Evolutionary conservation across 1,139 yeast species (phyloP), one percentile per base, ranked within the genome.

Genomic region (Geotrichum siamense): DNA sequence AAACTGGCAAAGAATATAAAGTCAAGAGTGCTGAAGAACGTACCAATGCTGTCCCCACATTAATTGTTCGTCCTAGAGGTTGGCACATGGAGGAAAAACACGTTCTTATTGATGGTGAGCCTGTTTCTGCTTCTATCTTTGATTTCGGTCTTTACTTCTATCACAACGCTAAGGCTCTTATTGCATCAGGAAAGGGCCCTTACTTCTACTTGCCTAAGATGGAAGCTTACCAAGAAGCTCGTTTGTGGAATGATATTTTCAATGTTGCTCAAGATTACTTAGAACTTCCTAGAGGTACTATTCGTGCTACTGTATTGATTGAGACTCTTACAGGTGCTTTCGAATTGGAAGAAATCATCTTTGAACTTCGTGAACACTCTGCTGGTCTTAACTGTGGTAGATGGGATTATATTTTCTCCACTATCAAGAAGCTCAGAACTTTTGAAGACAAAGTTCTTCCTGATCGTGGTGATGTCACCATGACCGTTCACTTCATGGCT

Each of bases 71-170:
- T 59, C 89, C 91, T 52, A 75, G 91, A 64, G 89, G 91, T 47
- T 82, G 89, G 89, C 91, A 82, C 64, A 71, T 82, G 62, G 75
- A 69, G 39, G 91, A 82, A 66, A 76, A 75, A 64, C 89, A 82
- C 62, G 72, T 82, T 44, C 56, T 71, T 34, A 78, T 82, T 54
- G 87, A 82, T 57, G 86, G 85, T 41, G 80, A 77, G 64, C 82
- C 85, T 44, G 74, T 81, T 40, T 68, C 80, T 41, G 91, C 84
- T 35, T 79, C 81, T 52, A 71, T 82, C 49, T 78, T 82, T 55
- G 91, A 82, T 65, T 82, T 82, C 64, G 87, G 82, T 45, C 65
- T 82, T 48, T 82, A 79, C 68, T 82, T 82, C 62, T 79, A 64
- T 72, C 79, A 80, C 67, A 79, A 78, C 59, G 86, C 85, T 41